These are phyloP conservation scores for Pistacia vera DNA, from an alignment of 345 rosid genomes.

Conservation along the genomic window DNA sequence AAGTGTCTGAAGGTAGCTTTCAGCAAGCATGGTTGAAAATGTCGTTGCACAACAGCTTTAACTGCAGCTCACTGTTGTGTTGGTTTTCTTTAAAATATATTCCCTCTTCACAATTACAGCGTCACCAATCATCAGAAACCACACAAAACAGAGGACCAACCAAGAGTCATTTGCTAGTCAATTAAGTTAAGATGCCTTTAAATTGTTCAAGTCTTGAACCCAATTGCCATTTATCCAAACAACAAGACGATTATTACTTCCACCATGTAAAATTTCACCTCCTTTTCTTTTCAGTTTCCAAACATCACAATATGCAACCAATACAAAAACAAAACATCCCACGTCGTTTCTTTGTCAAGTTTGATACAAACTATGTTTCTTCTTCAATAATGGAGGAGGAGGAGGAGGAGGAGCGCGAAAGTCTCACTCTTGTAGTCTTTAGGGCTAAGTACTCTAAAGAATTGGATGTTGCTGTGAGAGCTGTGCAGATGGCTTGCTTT, in stretches of 20 bases:
- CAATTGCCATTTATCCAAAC: constrained; percentile 28
- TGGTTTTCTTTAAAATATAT: neutral
- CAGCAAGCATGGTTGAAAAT: neutral
- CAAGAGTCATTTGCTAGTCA: neutral
- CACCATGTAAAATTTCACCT: constrained; percentile 7
- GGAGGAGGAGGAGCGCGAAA: constrained; percentile 18
- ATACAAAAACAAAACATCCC: constrained; percentile 10
- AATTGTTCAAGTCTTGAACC: constrained; percentile 32
- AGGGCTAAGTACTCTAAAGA: constrained; percentile 34
- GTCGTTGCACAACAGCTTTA: neutral
- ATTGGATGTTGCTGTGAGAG: constrained; percentile 51
- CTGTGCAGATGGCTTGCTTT: constrained; percentile 57
- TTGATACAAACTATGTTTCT: constrained; percentile 13
- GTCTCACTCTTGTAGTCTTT: constrained; percentile 4
- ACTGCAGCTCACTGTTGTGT: neutral
- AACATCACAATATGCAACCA: neutral
- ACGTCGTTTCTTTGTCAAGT: constrained; percentile 26
- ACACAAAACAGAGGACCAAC: neutral
- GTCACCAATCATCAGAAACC: neutral
- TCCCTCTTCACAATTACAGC: neutral
- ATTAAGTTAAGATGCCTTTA: constrained; percentile 38
- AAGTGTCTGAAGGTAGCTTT: neutral
- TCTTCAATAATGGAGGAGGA: constrained; percentile 40
- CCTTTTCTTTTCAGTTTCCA: constrained; percentile 3
- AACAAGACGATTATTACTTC: constrained; percentile 3